A percentile compares a stretch with the other conserved stretches of the same genome.
Evolutionary conservation across 345 rosid species (phyloP).

Genomic region (Gossypium sturtianum): DNA sequence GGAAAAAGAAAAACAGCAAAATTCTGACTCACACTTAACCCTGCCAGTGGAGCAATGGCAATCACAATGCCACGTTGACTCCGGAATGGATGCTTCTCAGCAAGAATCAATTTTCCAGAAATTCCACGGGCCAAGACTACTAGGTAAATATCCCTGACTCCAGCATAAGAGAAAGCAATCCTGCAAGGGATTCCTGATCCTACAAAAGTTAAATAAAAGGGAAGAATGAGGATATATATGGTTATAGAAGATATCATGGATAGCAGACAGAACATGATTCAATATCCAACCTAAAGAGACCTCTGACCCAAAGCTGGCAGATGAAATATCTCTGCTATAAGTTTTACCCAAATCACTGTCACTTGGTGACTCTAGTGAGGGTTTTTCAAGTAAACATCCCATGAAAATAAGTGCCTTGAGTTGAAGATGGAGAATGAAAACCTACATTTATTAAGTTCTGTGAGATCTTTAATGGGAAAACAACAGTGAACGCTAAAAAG

Average conservation of each 20-base stretch:
- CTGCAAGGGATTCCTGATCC: slow-evolving; percentile 32
- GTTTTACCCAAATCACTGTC: slow-evolving; percentile 29
- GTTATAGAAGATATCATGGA: slow-evolving; percentile 1
- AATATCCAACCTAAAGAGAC: slow-evolving; percentile 42
- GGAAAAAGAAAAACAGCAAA: background rate
- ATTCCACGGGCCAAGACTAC: slow-evolving; percentile 37
- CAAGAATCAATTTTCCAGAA: slow-evolving; percentile 57
- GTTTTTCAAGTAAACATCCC: slow-evolving; percentile 37
- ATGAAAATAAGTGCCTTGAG: slow-evolving; percentile 38
- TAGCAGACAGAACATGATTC: background rate
- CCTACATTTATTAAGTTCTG: slow-evolving; percentile 23
- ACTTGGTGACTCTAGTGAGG: slow-evolving; percentile 17
- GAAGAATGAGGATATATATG: slow-evolving; percentile 7
- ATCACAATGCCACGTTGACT: slow-evolving; percentile 50
- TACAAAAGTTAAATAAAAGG: slow-evolving; percentile 19
- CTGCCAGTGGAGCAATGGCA: slow-evolving; percentile 61
- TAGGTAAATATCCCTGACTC: slow-evolving; percentile 46
- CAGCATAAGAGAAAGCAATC: slow-evolving; percentile 52
- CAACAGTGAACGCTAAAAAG: background rate
- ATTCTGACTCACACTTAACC: slow-evolving; percentile 38
- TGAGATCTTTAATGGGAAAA: slow-evolving; percentile 12
- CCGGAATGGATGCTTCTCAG: slow-evolving; percentile 64
- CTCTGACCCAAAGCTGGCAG: slow-evolving; percentile 62
- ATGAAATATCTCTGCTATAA: slow-evolving; percentile 36
- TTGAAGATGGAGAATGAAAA: slow-evolving; percentile 51